Percentiles rank a stretch among this genome's conserved stretches.
phyloP scores from a whole-genome alignment of 1,284 basidiomycete genomes.

The Cryptococcus floricola region DNA sequence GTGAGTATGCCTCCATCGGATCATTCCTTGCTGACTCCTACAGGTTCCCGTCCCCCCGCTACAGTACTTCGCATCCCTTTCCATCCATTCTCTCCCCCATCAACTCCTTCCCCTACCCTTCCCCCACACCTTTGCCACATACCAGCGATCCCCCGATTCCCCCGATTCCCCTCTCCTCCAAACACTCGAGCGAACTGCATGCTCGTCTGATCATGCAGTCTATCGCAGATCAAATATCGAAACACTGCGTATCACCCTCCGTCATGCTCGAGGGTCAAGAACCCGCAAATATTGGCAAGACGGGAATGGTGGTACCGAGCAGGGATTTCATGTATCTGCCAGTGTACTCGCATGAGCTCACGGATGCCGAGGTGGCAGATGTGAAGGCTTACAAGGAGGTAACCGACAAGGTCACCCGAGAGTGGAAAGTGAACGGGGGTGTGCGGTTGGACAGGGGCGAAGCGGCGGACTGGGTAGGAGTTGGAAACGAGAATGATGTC shows the following conservation, averaged over 20 bases:
- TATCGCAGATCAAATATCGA: conserved; percentile 45
- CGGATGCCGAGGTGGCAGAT: conserved; percentile 38
- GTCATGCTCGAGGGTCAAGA: background rate
- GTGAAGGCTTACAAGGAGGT: conserved; percentile 70
- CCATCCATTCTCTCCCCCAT: conserved; percentile 52
- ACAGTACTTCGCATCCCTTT: conserved; percentile 27
- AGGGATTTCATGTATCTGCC: conserved; percentile 63
- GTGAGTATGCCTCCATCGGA: conserved; percentile 49
- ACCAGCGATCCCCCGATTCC: conserved; percentile 10
- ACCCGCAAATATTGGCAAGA: background rate
- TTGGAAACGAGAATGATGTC: conserved; percentile 11
- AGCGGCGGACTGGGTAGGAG: conserved; percentile 25
- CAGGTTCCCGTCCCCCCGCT: conserved; percentile 33
- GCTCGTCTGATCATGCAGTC: conserved; percentile 50
- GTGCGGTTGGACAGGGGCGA: conserved; percentile 20
- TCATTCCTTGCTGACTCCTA: background rate
- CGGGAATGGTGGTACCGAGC: conserved; percentile 58
- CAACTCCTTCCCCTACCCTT: conserved; percentile 42
- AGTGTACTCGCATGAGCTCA: conserved; percentile 52
- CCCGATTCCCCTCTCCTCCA: conserved; percentile 28
- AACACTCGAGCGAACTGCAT: conserved; percentile 33
- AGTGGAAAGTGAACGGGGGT: conserved; percentile 34
- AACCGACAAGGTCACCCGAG: conserved; percentile 60
- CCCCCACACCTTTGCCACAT: conserved; percentile 10
- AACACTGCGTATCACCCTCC: conserved; percentile 30